Evolutionary conservation across 148 eudicot species (phyloP).

Genomic region (Silene uniflora): DNA sequence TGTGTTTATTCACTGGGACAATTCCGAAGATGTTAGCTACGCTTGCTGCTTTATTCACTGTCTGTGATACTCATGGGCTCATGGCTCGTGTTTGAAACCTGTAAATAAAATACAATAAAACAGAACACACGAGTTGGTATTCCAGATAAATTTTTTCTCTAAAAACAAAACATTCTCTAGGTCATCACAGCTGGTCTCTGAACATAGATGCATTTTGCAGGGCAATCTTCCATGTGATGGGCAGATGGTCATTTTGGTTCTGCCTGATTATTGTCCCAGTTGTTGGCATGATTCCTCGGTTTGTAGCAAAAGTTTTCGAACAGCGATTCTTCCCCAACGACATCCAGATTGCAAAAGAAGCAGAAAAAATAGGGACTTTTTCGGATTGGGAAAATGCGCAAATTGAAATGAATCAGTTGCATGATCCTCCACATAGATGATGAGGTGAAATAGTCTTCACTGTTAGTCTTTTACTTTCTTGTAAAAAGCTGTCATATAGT

Average conservation of each 20-base stretch:
- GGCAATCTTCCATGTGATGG: conserved; percentile 65
- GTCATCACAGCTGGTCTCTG: conserved; percentile 2
- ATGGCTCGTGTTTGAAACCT: background rate
- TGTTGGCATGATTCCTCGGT: conserved; percentile 71
- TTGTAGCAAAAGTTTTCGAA: conserved; percentile 45
- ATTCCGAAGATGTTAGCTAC: background rate
- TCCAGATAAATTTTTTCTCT: background rate
- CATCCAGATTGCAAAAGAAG: conserved; percentile 83
- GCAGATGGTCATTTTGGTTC: conserved; percentile 54
- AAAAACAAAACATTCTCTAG: background rate
- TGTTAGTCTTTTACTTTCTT: conserved; percentile 12
- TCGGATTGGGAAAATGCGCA: conserved; percentile 37
- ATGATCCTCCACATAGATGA: conserved; percentile 37
- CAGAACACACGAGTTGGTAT: background rate
- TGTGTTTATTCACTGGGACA: no score
- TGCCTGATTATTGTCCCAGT: conserved; percentile 60
- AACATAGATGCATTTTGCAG: conserved; percentile 36
- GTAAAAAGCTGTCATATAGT: conserved; percentile 25
- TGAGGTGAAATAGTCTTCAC: conserved; percentile 13
- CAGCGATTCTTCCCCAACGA: conserved; percentile 58
- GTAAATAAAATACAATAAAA: background rate
- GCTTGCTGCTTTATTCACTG: background rate
- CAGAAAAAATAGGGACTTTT: conserved; percentile 61
- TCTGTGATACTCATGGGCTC: background rate
- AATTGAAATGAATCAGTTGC: conserved; percentile 64